Evolutionary conservation across 1,139 yeast genomes (phyloP).

Genomic region (Lodderomyces parapsilosis): DNA sequence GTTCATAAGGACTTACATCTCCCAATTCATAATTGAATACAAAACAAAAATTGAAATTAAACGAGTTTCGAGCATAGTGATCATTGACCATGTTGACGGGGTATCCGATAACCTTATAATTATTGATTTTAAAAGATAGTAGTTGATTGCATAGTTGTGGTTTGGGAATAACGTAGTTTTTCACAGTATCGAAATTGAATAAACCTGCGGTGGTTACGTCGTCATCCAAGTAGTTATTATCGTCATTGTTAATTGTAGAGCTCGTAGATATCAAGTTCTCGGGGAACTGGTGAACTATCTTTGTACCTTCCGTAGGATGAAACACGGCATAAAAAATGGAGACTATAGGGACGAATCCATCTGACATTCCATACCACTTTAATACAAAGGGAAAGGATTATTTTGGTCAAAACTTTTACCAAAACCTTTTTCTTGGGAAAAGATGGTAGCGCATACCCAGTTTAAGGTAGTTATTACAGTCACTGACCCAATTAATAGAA

Average conservation of each 20-base stretch:
- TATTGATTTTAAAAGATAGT: conserved; percentile 68
- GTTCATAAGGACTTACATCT: conserved; percentile 82
- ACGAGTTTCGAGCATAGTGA: conserved; percentile 83
- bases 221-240: conserved; percentile 1
- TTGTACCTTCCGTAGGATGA: conserved; percentile 94
- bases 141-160: conserved; percentile 85
- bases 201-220: conserved; percentile 25
- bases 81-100: conserved; percentile 81
- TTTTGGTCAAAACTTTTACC: too few species aligned
- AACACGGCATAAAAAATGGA: conserved; percentile 89
- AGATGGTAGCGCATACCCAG: too few species aligned
- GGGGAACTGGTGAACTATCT: conserved; percentile 92
- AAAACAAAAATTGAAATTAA: conserved; percentile 89
- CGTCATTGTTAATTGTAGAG: conserved; percentile 1
- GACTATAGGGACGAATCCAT: conserved; percentile 79
- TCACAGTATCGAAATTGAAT: conserved; percentile 81
- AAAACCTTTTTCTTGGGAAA: too few species aligned
- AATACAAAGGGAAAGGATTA: too few species aligned
- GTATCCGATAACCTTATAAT: conserved; percentile 78
- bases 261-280: conserved; percentile 35
- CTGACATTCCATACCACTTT: conserved; percentile 37
- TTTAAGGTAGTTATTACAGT: too few species aligned
- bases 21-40: conserved; percentile 75
- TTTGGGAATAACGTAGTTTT: conserved; percentile 90
- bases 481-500: too few species aligned